These are phyloP conservation scores for Auriscalpium microsporum DNA, from an alignment of 768 basidiomycete species.

Conservation along the genomic window DNA sequence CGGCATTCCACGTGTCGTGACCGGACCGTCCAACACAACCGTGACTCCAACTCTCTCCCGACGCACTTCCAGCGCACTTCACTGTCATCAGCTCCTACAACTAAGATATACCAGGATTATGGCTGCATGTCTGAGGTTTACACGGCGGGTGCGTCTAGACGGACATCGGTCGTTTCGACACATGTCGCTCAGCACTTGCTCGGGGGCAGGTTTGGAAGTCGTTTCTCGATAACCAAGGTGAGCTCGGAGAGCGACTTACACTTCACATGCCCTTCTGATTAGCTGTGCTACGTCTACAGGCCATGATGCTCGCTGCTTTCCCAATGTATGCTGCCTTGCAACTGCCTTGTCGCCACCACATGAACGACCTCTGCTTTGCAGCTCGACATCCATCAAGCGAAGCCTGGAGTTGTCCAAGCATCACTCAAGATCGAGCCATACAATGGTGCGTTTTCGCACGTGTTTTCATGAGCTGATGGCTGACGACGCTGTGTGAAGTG, in stretches of 20 bases:
- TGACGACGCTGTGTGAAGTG: neutral
- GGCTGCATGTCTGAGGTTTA: constrained; percentile 68
- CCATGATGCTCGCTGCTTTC: constrained; percentile 74
- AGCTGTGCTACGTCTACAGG: constrained; percentile 32
- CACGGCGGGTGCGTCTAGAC: constrained; percentile 38
- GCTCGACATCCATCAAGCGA: constrained; percentile 57
- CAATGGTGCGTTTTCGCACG: constrained; percentile 42
- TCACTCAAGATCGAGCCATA: constrained; percentile 67
- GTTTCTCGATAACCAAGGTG: constrained; percentile 68
- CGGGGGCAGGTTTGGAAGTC: constrained; percentile 67
- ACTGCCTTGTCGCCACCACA: neutral
- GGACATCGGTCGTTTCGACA: neutral
- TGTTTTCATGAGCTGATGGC: neutral
- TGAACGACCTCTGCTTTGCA: constrained; percentile 19
- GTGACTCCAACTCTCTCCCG: no score
- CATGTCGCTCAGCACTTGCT: constrained; percentile 1
- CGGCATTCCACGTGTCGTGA: no score
- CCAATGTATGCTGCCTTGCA: constrained; percentile 43
- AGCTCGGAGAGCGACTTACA: constrained; percentile 3
- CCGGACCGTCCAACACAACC: no score
- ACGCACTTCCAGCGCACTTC: no score
- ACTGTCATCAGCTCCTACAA: no score
- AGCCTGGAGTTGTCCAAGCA: constrained; percentile 63
- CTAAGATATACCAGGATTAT: constrained; percentile 22
- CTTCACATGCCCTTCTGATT: constrained; percentile 3